These are phyloP conservation scores for Hyparrhenia diplandra DNA, from an alignment of 176 grass and related monocot species.

Conservation along the genomic window DNA sequence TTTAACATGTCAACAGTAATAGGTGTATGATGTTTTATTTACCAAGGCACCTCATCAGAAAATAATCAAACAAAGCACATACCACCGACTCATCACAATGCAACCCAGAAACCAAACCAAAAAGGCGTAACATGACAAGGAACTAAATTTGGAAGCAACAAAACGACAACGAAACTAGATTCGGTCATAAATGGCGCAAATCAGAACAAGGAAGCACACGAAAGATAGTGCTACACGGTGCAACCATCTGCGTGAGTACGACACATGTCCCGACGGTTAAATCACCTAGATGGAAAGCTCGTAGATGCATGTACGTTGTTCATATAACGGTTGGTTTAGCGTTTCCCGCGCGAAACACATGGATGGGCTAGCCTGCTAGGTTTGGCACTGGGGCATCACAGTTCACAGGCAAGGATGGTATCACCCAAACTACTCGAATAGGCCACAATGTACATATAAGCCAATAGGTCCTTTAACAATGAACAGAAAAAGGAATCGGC, in stretches of 20 bases:
- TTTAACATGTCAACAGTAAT: not conserved
- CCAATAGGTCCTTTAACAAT: not conserved
- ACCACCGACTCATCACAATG: not conserved
- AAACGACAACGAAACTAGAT: not conserved
- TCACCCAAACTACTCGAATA: not conserved
- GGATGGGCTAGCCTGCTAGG: not conserved
- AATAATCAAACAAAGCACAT: not conserved
- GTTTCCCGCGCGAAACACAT: not conserved
- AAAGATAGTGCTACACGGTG: not conserved
- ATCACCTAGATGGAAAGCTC: not conserved
- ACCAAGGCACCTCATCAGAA: not conserved
- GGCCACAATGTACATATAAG: not conserved
- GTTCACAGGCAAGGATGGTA: not conserved
- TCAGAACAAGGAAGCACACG: not conserved
- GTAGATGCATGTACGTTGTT: not conserved
- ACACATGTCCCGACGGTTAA: not conserved
- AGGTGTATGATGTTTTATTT: not conserved
- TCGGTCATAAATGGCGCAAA: not conserved
- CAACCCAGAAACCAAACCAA: not conserved
- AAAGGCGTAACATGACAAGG: not conserved
- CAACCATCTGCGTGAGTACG: not conserved
- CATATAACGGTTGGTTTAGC: not conserved
- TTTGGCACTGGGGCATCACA: too few species aligned
- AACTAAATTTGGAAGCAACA: not conserved
- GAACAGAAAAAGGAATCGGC: not conserved